These are phyloP conservation scores for Monosporozyma aerobia DNA, from an alignment of 805 yeast species.

Conservation along the genomic window DNA sequence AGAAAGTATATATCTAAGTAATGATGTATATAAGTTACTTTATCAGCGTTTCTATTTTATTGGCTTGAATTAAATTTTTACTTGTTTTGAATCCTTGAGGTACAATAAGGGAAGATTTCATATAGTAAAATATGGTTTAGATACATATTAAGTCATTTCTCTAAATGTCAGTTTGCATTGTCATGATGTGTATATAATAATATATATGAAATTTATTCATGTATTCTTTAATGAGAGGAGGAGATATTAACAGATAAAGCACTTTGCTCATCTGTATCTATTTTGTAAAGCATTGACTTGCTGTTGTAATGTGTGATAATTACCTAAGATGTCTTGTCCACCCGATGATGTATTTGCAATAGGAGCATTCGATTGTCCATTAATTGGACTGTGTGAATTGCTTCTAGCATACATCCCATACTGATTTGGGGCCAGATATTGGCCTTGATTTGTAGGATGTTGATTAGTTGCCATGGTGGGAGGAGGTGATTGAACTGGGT, in stretches of 20 bases:
- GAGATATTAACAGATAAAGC: background rate
- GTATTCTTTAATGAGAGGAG: background rate
- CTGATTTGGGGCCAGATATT: background rate
- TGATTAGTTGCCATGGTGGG: background rate
- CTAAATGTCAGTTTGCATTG: background rate
- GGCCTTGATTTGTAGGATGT: background rate
- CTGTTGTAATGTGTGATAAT: slow-evolving; percentile 55
- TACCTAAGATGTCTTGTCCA: slow-evolving; percentile 42
- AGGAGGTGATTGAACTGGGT: slow-evolving; percentile 3
- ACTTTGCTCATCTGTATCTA: slow-evolving; percentile 10
- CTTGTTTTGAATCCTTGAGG: too few relatives aligned
- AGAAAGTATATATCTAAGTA: too few relatives aligned
- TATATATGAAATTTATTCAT: background rate
- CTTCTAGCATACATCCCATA: background rate
- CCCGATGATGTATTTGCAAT: background rate
- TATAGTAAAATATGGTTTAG: background rate
- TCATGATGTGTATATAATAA: background rate
- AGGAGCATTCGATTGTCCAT: background rate
- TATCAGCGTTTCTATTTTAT: too few relatives aligned
- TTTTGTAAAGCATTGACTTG: slow-evolving; percentile 52
- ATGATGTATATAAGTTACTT: too few relatives aligned
- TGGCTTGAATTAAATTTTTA: too few relatives aligned
- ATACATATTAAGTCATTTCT: background rate
- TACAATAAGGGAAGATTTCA: too few relatives aligned
- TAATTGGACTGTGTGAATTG: background rate